Evolutionary conservation across 2,329 filamentous ascomycete genomes (phyloP).

Genomic region (Berkeleyomyces basicola): DNA sequence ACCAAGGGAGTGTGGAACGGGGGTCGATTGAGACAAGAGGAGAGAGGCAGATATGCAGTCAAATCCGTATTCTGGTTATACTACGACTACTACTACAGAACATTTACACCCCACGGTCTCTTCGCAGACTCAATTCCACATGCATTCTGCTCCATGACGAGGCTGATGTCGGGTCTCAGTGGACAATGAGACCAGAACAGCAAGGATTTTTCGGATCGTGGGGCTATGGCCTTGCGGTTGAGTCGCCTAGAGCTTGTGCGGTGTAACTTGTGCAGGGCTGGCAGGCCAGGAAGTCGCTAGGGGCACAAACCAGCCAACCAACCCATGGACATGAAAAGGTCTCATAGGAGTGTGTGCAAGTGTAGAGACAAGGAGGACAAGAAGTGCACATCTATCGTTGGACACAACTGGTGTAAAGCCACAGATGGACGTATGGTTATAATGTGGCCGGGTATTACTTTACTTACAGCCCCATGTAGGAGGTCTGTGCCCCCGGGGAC

Average conservation of each 20-base stretch:
- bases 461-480: neutral
- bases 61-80: too few species aligned
- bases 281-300: neutral
- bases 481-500: neutral
- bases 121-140: neutral
- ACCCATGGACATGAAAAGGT: too few species aligned
- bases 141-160: neutral
- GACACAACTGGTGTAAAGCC: too few species aligned
- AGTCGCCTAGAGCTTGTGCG: neutral
- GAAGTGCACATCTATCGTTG: neutral
- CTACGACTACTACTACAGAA: too few species aligned
- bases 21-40: neutral
- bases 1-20: neutral
- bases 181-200: neutral
- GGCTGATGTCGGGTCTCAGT: neutral
- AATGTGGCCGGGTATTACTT: too few species aligned
- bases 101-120: too few species aligned
- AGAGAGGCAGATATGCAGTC: neutral
- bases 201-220: neutral
- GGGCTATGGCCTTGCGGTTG: neutral
- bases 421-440: too few species aligned
- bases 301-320: neutral
- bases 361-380: neutral
- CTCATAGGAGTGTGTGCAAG: neutral
- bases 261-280: neutral